phyloP scores from a whole-genome alignment of 306 rosid species.

The Ziziphus jujuba region DNA sequence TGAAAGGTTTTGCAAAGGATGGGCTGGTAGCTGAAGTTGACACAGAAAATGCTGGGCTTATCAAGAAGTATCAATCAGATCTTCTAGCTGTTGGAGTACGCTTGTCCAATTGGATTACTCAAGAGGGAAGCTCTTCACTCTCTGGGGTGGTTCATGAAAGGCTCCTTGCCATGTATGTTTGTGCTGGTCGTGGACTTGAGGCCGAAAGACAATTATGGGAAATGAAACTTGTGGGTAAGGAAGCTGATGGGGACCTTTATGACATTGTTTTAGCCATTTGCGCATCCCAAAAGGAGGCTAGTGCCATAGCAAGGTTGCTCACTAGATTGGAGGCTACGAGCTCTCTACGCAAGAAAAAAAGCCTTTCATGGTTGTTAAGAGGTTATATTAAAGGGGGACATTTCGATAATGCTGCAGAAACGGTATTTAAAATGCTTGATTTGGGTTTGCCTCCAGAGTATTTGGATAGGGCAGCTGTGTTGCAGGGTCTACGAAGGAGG shows the following conservation, averaged over 20 bases:
- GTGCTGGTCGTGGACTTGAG: constrained; percentile 88
- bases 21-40: constrained; percentile 65
- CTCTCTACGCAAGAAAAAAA: constrained; percentile 69
- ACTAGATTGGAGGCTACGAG: constrained; percentile 63
- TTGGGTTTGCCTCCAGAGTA: constrained; percentile 71
- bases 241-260: constrained; percentile 75
- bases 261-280: constrained; percentile 92
- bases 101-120: constrained; percentile 76
- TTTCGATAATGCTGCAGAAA: constrained; percentile 77
- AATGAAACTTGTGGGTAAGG: constrained; percentile 91
- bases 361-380: constrained; percentile 84
- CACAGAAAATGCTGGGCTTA: constrained; percentile 48
- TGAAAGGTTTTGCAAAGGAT: constrained; percentile 53
- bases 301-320: constrained; percentile 64
- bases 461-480: constrained; percentile 81
- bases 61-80: constrained; percentile 74
- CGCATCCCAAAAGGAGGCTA: constrained; percentile 77
- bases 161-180: constrained; percentile 93
- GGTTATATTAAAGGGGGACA: constrained; percentile 95
- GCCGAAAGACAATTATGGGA: constrained; percentile 95
- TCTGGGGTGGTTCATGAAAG: constrained; percentile 82
- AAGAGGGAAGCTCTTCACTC: constrained; percentile 59
- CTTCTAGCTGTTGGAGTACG: constrained; percentile 66
- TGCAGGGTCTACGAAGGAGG: constrained; percentile 75
- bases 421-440: constrained; percentile 77